These are phyloP conservation scores for Aureobasidium sp. DNA, from an alignment of 2,329 filamentous ascomycete genomes.

Conservation along the genomic window DNA sequence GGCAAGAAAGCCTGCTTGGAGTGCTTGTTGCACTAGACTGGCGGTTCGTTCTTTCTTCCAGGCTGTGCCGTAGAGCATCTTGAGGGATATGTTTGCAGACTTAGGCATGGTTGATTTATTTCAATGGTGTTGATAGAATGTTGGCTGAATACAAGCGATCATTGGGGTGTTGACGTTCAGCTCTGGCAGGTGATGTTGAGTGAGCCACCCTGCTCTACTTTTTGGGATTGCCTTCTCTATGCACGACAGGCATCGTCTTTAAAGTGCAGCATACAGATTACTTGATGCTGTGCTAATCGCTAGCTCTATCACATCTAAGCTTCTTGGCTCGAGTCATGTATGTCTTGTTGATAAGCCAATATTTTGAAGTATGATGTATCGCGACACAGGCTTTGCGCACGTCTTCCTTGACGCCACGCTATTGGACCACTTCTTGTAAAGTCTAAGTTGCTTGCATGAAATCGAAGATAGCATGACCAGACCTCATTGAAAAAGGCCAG, in stretches of 20 bases:
- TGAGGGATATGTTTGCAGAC: constrained; percentile 21
- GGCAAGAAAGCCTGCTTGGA: constrained; percentile 62
- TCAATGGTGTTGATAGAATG: neutral
- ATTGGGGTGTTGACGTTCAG: neutral
- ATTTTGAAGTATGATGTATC: neutral
- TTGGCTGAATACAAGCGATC: neutral
- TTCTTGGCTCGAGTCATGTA: neutral
- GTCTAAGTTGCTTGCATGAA: too few relatives aligned
- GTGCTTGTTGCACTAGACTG: constrained; percentile 60
- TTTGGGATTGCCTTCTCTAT: neutral
- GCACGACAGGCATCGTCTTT: neutral
- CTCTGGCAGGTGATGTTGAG: neutral
- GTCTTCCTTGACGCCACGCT: neutral
- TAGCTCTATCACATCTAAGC: too few relatives aligned
- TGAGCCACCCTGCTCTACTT: neutral
- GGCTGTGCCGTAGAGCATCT: constrained; percentile 70
- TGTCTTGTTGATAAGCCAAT: neutral
- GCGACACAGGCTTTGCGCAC: neutral
- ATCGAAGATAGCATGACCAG: neutral
- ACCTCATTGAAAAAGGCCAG: neutral
- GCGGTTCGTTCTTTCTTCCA: constrained; percentile 70
- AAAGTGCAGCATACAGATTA: too few relatives aligned
- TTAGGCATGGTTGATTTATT: neutral
- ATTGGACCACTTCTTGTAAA: too few relatives aligned
- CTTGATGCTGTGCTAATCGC: too few relatives aligned